Conservation (phyloP, 2,329 filamentous ascomycete species). For the Leptodontidium sp. region DNA sequence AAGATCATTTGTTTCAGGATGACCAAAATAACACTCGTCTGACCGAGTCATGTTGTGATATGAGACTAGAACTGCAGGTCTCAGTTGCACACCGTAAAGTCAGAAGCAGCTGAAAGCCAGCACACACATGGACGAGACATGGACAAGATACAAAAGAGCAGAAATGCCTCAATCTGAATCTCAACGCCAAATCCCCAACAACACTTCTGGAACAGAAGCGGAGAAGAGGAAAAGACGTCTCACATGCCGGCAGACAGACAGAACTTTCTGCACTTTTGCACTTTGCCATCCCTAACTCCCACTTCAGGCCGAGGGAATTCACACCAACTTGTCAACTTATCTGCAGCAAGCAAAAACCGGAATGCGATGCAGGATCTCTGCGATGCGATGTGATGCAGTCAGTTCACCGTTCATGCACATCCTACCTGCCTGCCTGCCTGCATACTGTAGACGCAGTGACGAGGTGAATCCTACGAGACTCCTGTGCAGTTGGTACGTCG, state of each 20-base stretch:
- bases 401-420: not conserved
- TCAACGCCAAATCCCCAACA: too few species aligned
- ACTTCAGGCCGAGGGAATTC: not conserved
- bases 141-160: too few species aligned
- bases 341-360: slow-evolving; percentile 12
- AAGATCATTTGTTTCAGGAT: too few species aligned
- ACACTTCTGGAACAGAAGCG: too few species aligned
- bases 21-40: too few species aligned
- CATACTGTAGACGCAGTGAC: slow-evolving; percentile 16
- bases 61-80: not conserved
- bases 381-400: not conserved
- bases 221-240: too few species aligned
- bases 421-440: slow-evolving; percentile 6
- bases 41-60: too few species aligned
- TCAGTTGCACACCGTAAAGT: too few species aligned
- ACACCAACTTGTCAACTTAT: not conserved
- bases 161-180: too few species aligned
- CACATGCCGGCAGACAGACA: not conserved
- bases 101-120: too few species aligned
- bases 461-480: slow-evolving; percentile 18
- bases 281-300: not conserved
- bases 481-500: too few species aligned
- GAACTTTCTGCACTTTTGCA: slow-evolving; percentile 9
- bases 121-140: too few species aligned
- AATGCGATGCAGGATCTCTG: not conserved